A percentile compares a stretch with the other conserved stretches of the same genome.
Conservation (phyloP, 2,329 filamentous ascomycete genomes). For the Ophiostoma pallidulum region DNA sequence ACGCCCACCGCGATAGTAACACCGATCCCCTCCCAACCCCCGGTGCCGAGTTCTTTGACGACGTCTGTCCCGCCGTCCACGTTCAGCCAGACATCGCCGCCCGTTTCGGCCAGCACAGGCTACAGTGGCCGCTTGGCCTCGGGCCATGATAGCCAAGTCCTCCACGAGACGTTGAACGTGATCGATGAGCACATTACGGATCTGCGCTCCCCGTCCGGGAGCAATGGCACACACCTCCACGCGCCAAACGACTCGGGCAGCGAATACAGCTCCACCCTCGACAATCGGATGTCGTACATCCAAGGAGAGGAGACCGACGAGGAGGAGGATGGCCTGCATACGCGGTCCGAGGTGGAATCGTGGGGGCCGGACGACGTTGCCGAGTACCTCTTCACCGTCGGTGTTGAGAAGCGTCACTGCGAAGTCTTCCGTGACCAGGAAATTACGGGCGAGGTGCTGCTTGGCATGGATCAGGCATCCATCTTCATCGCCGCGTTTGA, state of each 20-base stretch:
- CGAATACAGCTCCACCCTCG: conserved; percentile 75
- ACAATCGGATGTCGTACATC: conserved; percentile 78
- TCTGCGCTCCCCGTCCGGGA: conserved; percentile 47
- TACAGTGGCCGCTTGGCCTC: conserved; percentile 25
- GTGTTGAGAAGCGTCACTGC: conserved; percentile 83
- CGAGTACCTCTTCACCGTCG: conserved; percentile 75
- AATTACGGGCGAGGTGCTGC: conserved; percentile 83
- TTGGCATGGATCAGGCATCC: conserved; percentile 92
- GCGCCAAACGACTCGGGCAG: conserved; percentile 68
- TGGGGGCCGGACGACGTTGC: conserved; percentile 81
- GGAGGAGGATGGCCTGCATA: conserved; percentile 67
- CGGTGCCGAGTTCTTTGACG: background rate
- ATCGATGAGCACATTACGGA: conserved; percentile 97
- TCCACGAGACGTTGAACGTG: conserved; percentile 90
- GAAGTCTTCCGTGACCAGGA: conserved; percentile 94
- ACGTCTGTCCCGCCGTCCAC: background rate
- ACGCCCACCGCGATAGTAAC: conserved; percentile 18
- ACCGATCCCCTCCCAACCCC: conserved; percentile 15
- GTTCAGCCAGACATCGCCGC: conserved; percentile 15
- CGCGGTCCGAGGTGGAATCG: conserved; percentile 58
- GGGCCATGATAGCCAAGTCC: conserved; percentile 61
- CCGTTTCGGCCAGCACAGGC: conserved; percentile 24
- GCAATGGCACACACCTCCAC: conserved; percentile 41
- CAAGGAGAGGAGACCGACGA: conserved; percentile 93
- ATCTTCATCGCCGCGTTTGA: conserved; percentile 94